Percentiles rank a stretch among this genome's conserved stretches.
These are phyloP conservation scores for Glonium stellatum DNA, from an alignment of 495 filamentous ascomycete species.

Conservation along the genomic window DNA sequence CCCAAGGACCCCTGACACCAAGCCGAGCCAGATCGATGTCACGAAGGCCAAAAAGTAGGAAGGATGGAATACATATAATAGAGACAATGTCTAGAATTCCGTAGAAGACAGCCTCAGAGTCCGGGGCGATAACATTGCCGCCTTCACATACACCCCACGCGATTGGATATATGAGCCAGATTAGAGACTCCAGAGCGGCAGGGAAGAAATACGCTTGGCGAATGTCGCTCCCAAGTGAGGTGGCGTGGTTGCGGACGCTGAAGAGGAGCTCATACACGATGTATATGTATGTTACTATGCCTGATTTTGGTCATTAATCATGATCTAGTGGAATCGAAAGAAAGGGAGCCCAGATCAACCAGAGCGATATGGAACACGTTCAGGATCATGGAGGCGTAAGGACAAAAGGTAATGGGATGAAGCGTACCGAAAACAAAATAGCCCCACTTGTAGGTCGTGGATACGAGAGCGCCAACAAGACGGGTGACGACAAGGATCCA, in stretches of 20 bases:
- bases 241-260: slow-evolving; percentile 49
- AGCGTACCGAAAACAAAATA: slow-evolving; percentile 53
- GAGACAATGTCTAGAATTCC: slow-evolving; percentile 57
- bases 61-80: slow-evolving; percentile 50
- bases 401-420: neutral
- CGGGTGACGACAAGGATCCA: slow-evolving; percentile 56
- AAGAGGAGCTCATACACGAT: slow-evolving; percentile 51
- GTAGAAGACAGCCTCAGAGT: slow-evolving; percentile 61
- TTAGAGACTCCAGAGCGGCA: slow-evolving; percentile 45
- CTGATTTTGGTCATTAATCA: slow-evolving; percentile 1
- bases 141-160: slow-evolving; percentile 62
- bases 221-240: slow-evolving; percentile 44
- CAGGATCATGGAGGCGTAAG: neutral
- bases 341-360: too few relatives aligned
- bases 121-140: slow-evolving; percentile 57
- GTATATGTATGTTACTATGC: slow-evolving; percentile 50
- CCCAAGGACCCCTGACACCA: slow-evolving; percentile 31
- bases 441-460: slow-evolving; percentile 56
- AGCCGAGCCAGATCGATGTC: slow-evolving; percentile 47
- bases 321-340: too few relatives aligned
- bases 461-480: slow-evolving; percentile 54
- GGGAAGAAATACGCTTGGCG: slow-evolving; percentile 46
- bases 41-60: slow-evolving; percentile 45
- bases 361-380: neutral
- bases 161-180: slow-evolving; percentile 64